Percentiles rank a stretch among this genome's conserved stretches.
Conservation (phyloP, 306 rosid genomes). For the Potentilla sterilis region DNA sequence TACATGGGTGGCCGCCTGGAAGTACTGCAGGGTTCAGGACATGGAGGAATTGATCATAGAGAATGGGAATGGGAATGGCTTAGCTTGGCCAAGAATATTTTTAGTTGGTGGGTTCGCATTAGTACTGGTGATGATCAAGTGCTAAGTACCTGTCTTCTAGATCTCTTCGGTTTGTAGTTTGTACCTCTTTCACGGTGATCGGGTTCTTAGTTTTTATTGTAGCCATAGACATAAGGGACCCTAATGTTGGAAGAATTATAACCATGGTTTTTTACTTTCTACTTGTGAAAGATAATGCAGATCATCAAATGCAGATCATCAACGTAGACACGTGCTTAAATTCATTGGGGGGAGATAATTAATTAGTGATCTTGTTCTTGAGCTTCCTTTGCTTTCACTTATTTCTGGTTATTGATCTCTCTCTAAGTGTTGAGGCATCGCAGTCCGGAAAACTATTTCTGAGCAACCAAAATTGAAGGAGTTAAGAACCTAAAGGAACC, state of each 20-base stretch:
- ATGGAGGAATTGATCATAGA: not conserved
- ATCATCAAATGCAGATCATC: not conserved
- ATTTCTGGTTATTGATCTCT: not conserved
- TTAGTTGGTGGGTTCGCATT: conserved; percentile 12
- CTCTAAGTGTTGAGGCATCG: conserved; percentile 32
- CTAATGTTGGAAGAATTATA: not conserved
- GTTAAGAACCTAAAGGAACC: not conserved
- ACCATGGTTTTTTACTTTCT: not conserved
- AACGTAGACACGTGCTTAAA: not conserved
- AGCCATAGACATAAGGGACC: not conserved
- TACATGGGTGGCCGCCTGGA: not conserved
- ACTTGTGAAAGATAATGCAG: not conserved
- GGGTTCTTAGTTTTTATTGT: not conserved
- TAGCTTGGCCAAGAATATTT: conserved; percentile 25
- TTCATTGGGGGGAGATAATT: not conserved
- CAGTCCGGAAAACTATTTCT: conserved; percentile 33
- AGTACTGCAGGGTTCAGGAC: not conserved
- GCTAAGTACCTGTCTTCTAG: not conserved
- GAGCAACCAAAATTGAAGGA: conserved; percentile 34
- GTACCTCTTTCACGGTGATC: not conserved
- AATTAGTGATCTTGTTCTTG: not conserved
- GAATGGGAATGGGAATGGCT: conserved; percentile 11
- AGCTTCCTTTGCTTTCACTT: conserved; percentile 5
- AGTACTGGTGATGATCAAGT: not conserved
- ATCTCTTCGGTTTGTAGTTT: not conserved